phyloP scores from a whole-genome alignment of 495 filamentous ascomycete genomes.

The Antarctomyces pellizariae region DNA sequence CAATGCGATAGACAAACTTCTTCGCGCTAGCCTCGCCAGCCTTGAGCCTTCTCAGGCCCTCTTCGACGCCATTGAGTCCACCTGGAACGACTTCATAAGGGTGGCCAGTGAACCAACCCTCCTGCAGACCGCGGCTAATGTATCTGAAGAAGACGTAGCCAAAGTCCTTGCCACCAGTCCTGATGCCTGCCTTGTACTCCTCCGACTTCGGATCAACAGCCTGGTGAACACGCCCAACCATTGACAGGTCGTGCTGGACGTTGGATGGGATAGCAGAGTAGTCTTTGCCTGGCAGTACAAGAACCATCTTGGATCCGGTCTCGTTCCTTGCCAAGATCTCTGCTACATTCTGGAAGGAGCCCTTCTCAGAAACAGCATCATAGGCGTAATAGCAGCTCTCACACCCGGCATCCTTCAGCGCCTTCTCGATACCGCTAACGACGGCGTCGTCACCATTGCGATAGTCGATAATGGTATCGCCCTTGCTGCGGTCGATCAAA shows the following conservation, averaged over 20 bases:
- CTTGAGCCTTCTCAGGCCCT: slow-evolving; percentile 29
- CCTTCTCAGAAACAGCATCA: slow-evolving; percentile 35
- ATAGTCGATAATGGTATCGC: slow-evolving; percentile 53
- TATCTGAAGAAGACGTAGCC: slow-evolving; percentile 30
- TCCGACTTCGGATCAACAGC: slow-evolving; percentile 9
- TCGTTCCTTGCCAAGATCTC: slow-evolving; percentile 19
- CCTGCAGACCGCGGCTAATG: slow-evolving; percentile 24
- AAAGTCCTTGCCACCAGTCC: slow-evolving; percentile 23
- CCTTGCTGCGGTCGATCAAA: slow-evolving; percentile 36
- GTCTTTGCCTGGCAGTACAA: slow-evolving; percentile 24
- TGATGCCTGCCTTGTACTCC: slow-evolving; percentile 6
- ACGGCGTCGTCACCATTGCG: slow-evolving; percentile 32
- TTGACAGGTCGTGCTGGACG: slow-evolving; percentile 15
- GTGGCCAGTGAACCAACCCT: slow-evolving; percentile 39
- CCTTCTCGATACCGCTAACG: slow-evolving; percentile 24
- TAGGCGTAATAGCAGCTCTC: slow-evolving; percentile 23
- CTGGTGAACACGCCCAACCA: slow-evolving; percentile 27
- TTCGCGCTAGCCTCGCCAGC: slow-evolving; percentile 38
- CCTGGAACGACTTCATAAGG: slow-evolving; percentile 33
- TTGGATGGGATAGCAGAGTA: slow-evolving; percentile 14
- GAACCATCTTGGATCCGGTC: slow-evolving; percentile 23
- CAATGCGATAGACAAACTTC: slow-evolving; percentile 49
- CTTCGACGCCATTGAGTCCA: slow-evolving; percentile 33
- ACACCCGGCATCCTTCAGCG: slow-evolving; percentile 16
- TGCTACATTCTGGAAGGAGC: slow-evolving; percentile 20